Conservation (phyloP, 495 filamentous ascomycete species). For the Aspergillus kassunensis region DNA sequence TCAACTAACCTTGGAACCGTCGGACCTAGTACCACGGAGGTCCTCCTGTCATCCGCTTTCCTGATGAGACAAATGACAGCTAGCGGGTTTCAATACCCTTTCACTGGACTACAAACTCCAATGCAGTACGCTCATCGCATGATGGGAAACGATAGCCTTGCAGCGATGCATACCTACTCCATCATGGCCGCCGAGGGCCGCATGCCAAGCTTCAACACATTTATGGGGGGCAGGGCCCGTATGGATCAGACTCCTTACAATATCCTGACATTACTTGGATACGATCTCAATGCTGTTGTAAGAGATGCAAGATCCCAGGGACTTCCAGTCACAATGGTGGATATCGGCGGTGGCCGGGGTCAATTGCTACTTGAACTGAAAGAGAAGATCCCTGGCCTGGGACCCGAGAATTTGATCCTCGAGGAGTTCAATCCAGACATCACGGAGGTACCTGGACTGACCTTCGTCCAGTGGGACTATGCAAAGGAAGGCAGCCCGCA, state of each 20-base stretch:
- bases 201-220: conserved; percentile 40
- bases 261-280: too few species aligned
- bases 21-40: conserved; percentile 31
- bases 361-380: conserved; percentile 47
- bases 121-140: conserved; percentile 33
- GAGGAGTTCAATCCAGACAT: conserved; percentile 42
- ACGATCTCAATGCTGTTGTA: conserved; percentile 21
- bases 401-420: conserved; percentile 33
- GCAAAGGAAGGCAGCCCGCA: conserved; percentile 26
- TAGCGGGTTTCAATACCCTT: conserved; percentile 33
- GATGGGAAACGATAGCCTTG: conserved; percentile 28
- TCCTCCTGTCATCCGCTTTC: conserved; percentile 32
- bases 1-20: neutral
- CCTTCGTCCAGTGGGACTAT: conserved; percentile 35
- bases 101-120: conserved; percentile 30
- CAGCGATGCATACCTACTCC: conserved; percentile 32
- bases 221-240: conserved; percentile 36
- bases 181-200: conserved; percentile 37
- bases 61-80: conserved; percentile 33
- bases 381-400: conserved; percentile 34
- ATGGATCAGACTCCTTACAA: conserved; percentile 16
- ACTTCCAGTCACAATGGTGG: conserved; percentile 40
- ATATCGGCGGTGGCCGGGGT: conserved; percentile 53
- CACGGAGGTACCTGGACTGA: conserved; percentile 22
- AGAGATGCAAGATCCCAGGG: neutral